Base-by-base conservation (phyloP, 148 eudicot genomes). In the Salicornia ramosissima region DNA sequence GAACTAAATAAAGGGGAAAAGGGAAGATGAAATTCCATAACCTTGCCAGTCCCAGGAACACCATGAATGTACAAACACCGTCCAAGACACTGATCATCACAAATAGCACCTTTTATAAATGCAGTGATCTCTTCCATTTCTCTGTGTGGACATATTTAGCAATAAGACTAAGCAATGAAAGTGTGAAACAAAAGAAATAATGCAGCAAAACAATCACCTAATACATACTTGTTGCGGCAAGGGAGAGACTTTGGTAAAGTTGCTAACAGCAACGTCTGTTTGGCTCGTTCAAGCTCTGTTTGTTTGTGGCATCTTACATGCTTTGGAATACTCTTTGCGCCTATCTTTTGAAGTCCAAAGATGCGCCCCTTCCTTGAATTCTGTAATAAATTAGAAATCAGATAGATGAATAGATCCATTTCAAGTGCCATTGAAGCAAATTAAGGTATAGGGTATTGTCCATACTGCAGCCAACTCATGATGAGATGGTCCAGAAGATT, bases 1-100 rank as follows among this genome's bases (percentile, higher is more conserved):
- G 19, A 68, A 52, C 39, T 40, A n/a, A 53, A 61, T 16, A 29
- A 61, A 53, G 15, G 60, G 26, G 52, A 51, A 50, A 7, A 19
- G 21, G 26, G 34, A 30, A 56, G 19, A 71, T 10, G 30, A 30
- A 34, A 31, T 6, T 66, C 34, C 45, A 34, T 68, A 77, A 95
- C 99, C 93, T 95, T 95, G 65, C 99, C 97, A 59, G 99, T 95
- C 69, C 99, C 99, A 24, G 99, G 99, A 74, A 95, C 99, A 72
- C 99, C 99, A 74, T 95, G 97, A 74, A 95, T 86, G 79, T 95
- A 95, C 67, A 95, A 88, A 83, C 97, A 95, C 65, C 96, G 91
- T 56, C 99, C 99, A 31, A 91, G 86, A 80, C 98, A 94, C 69
- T 94, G 97, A 81, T 87, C 90, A 70, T 91, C 91, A 72, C 96